Percentiles rank a stretch among this genome's conserved stretches.
Evolutionary conservation across 1,284 basidiomycete species (phyloP).

Genomic region (Kwoniella shivajii): DNA sequence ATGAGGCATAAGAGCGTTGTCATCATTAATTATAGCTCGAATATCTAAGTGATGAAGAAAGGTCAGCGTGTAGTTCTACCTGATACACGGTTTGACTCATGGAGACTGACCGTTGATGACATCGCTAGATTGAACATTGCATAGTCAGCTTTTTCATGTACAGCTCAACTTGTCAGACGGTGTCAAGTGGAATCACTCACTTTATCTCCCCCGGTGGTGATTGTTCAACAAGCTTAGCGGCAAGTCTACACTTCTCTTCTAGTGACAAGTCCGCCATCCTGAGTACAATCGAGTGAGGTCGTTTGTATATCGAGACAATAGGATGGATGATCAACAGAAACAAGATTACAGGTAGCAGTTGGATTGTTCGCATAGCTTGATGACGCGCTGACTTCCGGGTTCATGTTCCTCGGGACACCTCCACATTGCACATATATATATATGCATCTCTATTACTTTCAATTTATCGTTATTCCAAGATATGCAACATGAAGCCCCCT

Average conservation of each 20-base stretch:
- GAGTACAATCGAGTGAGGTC: too few relatives aligned
- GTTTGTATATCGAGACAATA: too few relatives aligned
- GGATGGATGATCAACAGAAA: too few relatives aligned
- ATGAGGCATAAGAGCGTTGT: slow-evolving; percentile 73
- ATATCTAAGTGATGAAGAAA: slow-evolving; percentile 65
- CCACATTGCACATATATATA: too few relatives aligned
- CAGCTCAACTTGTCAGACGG: neutral
- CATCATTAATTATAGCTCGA: slow-evolving; percentile 81
- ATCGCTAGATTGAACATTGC: slow-evolving; percentile 58
- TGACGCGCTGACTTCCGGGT: too few relatives aligned
- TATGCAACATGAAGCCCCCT: too few relatives aligned
- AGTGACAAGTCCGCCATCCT: slow-evolving; percentile 39
- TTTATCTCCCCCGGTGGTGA: slow-evolving; percentile 94
- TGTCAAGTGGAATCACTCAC: too few relatives aligned
- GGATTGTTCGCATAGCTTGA: too few relatives aligned
- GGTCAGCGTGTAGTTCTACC: slow-evolving; percentile 6
- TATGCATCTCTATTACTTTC: too few relatives aligned
- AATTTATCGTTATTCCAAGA: too few relatives aligned
- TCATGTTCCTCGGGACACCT: too few relatives aligned
- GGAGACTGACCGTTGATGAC: slow-evolving; percentile 77
- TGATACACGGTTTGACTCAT: neutral
- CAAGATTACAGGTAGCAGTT: too few relatives aligned
- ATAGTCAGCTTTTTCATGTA: neutral
- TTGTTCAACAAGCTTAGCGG: slow-evolving; percentile 78
- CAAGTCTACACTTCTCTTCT: slow-evolving; percentile 54